Percentiles rank a stretch among this genome's conserved stretches.
phyloP scores from a whole-genome alignment of 108 stramenopile genomes.

The Conticribra guillardii region DNA sequence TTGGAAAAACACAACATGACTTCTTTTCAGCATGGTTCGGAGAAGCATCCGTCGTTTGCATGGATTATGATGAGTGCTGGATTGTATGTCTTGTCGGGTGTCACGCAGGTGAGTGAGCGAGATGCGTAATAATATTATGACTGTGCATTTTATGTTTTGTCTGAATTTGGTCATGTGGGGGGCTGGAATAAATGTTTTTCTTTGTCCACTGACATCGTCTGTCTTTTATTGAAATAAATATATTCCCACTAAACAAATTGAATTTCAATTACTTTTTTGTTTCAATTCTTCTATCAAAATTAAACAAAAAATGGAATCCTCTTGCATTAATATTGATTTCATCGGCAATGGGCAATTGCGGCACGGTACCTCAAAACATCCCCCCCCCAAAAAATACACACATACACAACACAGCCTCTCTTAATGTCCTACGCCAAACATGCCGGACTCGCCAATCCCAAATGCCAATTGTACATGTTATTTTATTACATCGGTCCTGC shows the following conservation, averaged over 20 bases:
- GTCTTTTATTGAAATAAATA: no score
- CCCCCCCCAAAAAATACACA: not conserved
- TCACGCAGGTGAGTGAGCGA: slow-evolving; percentile 38
- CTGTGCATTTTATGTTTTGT: no score
- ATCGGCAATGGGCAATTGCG: not conserved
- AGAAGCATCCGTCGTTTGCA: slow-evolving; percentile 1
- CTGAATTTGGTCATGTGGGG: no score
- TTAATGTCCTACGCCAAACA: slow-evolving; percentile 68
- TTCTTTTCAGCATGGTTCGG: not conserved
- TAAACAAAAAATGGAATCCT: no score
- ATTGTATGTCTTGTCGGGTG: slow-evolving; percentile 70
- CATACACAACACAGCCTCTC: slow-evolving; percentile 58
- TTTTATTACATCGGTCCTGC: slow-evolving; percentile 79
- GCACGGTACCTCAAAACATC: not conserved
- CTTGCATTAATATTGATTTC: not conserved
- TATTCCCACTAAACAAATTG: no score
- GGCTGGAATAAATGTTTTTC: no score
- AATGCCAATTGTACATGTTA: slow-evolving; percentile 78
- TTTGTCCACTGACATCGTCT: no score
- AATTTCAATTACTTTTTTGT: no score
- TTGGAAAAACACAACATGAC: not conserved
- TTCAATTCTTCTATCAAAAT: no score
- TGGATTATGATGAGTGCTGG: slow-evolving; percentile 30
- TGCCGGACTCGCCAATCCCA: slow-evolving; percentile 63
- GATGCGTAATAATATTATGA: not conserved